A percentile compares a stretch with the other conserved stretches of the same genome.
Conservation (phyloP, 441 rosid species). For the Manihot esculenta region DNA sequence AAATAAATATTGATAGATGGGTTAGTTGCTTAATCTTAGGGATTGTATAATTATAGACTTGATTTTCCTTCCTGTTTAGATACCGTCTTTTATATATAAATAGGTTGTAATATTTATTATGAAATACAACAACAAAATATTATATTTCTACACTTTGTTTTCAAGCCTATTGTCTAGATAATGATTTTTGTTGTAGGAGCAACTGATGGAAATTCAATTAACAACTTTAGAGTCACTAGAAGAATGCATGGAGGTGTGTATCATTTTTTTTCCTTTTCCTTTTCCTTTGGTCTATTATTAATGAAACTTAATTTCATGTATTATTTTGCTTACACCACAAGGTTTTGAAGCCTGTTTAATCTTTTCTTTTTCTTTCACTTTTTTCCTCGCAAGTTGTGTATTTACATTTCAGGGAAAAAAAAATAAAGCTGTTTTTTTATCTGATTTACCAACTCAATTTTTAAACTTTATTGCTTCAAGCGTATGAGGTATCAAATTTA, state of each 20-base stretch:
- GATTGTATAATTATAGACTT: no score
- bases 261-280: neutral
- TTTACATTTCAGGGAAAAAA: neutral
- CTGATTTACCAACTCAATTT: neutral
- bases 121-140: no score
- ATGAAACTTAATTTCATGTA: neutral
- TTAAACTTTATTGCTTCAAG: neutral
- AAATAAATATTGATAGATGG: no score
- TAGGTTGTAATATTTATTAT: no score
- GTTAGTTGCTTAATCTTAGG: no score
- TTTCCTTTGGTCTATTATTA: no score
- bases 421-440: neutral
- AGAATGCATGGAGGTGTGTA: constrained; percentile 16
- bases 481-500: neutral
- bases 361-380: no score
- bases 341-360: neutral
- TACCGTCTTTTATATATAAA: no score
- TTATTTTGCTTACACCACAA: neutral
- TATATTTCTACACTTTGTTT: no score
- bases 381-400: neutral
- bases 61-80: no score
- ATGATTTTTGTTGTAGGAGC: neutral
- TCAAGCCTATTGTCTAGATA: neutral
- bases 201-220: neutral
- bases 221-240: constrained; percentile 4